These are phyloP conservation scores for Acanthamoeba triangularis DNA, from an alignment of 208 protist species.

Conservation along the genomic window DNA sequence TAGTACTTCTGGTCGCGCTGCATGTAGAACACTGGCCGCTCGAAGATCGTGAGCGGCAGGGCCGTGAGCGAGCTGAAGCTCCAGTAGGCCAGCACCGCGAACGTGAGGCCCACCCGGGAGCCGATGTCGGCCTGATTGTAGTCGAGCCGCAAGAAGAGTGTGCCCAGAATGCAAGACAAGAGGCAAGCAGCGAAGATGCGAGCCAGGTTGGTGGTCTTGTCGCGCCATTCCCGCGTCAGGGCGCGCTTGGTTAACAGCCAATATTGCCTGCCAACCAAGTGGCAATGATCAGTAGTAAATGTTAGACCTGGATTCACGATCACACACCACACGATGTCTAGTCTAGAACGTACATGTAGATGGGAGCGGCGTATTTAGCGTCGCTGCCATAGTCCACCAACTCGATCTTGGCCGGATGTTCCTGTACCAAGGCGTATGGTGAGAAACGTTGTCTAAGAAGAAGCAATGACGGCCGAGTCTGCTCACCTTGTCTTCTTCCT, in stretches of 20 bases:
- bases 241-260: neutral
- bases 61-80: slow-evolving; percentile 40
- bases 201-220: slow-evolving; percentile 31
- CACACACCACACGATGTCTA: no score
- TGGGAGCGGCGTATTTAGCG: slow-evolving; percentile 24
- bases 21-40: slow-evolving; percentile 70
- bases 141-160: slow-evolving; percentile 63
- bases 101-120: slow-evolving; percentile 7
- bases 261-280: neutral
- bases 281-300: neutral
- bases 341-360: neutral
- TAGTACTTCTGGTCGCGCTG: slow-evolving; percentile 73
- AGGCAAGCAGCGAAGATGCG: neutral
- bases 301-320: neutral
- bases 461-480: neutral
- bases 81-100: slow-evolving; percentile 56
- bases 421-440: neutral
- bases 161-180: slow-evolving; percentile 26
- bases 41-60: slow-evolving; percentile 35
- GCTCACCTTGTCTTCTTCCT: neutral
- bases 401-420: slow-evolving; percentile 57
- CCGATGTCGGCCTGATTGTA: neutral
- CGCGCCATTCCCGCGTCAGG: slow-evolving; percentile 37
- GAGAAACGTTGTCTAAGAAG: neutral
- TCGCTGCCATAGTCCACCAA: slow-evolving; percentile 1